These are phyloP conservation scores for Ulvella scutata DNA, from an alignment of 139 green algal species.

Conservation along the genomic window DNA sequence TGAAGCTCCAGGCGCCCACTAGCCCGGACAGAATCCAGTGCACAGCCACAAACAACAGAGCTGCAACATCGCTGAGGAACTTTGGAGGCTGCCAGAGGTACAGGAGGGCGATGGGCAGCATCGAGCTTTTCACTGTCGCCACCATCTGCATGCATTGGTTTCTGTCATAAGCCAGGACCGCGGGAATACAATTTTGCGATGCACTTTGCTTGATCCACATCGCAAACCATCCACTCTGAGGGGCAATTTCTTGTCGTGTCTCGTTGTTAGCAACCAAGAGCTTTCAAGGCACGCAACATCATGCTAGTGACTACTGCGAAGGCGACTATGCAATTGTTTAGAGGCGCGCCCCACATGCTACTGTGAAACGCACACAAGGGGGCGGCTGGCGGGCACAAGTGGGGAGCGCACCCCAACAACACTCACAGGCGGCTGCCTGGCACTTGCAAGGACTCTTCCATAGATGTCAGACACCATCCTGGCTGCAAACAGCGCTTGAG, in stretches of 20 bases:
- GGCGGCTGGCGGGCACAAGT: too few species aligned
- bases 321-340: too few species aligned
- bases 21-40: slow-evolving; percentile 4
- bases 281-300: too few species aligned
- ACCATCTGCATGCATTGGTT: neutral
- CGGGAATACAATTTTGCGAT: too few species aligned
- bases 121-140: neutral
- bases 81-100: neutral
- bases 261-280: too few species aligned
- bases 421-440: neutral
- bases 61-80: neutral
- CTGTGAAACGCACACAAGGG: too few species aligned
- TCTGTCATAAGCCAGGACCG: too few species aligned
- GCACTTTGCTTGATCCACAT: too few species aligned
- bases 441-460: neutral
- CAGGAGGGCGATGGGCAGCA: neutral
- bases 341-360: too few species aligned
- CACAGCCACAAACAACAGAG: neutral
- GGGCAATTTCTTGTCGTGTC: too few species aligned
- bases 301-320: too few species aligned
- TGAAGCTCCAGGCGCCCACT: neutral
- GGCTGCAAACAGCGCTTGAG: neutral
- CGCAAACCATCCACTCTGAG: too few species aligned
- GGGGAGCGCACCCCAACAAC: neutral
- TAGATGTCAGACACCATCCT: neutral